Evolutionary conservation across 495 filamentous ascomycete species (phyloP), one percentile per base, ranked within the genome.

Genomic region (Delitschia confertaspora): DNA sequence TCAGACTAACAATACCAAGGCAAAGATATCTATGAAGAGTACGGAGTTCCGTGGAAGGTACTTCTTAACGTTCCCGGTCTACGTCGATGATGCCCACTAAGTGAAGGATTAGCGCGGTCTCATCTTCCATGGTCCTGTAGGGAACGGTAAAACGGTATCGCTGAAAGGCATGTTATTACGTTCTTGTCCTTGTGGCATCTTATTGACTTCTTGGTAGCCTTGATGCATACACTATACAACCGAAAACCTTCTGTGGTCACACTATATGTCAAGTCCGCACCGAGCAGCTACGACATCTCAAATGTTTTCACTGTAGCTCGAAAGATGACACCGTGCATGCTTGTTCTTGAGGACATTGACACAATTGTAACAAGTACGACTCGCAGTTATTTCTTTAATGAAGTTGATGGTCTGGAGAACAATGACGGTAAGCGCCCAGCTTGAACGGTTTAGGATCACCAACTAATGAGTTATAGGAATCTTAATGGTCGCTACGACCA

Each of bases 311-410:
- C 20, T 3, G 48, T 59, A 35, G 60, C 64, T 6, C 31, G 64
- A 14, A 13, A 36, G 3, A 59, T 64, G 61, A 52, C 62, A 9
- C 69, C 69, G 1, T 72, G 69, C 37, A 42, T 75, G 21, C 59
- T 75, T 5, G 59, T 82, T 31, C 73, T 84, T 27, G 80, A 84
- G 59, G 80, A 84, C 44, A 70, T 84, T 17, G 80, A 83, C 51
- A 76, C 70, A 24, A 59, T 82, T 10, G 69, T 82, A 8, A 67
- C 61, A 2, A 65, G 68, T 31, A 45, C 42, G 6, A 70, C 75
- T 16, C 62, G 78, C 9, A 72, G 67, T 42, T 83, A 79, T 61
- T 84, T 85, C 54, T 66, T 85, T 37, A 84, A 84, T 53, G 76
- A 84, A 49, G 70, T 83, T 3, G 80, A 84, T 47, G 80, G 81